phyloP scores from a whole-genome alignment of 2,329 filamentous ascomycete genomes.

The Nigrospora oryzae region DNA sequence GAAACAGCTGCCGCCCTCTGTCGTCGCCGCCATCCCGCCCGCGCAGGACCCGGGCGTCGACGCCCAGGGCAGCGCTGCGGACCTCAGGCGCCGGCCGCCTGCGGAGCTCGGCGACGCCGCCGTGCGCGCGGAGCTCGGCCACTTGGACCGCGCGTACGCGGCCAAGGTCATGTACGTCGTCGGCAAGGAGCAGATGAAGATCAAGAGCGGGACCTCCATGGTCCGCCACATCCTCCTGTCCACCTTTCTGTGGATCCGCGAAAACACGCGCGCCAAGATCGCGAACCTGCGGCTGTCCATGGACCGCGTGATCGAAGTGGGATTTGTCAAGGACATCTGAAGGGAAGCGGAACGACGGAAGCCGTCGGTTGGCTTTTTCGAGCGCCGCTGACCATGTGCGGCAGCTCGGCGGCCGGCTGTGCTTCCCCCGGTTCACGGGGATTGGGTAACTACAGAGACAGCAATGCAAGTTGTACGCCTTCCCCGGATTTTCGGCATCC shows the following conservation, averaged over 20 bases:
- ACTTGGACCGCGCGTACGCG: slow-evolving; percentile 32
- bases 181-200: slow-evolving; percentile 54
- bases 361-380: too few relatives aligned
- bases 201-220: slow-evolving; percentile 30
- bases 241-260: slow-evolving; percentile 55
- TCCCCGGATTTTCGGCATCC: too few relatives aligned
- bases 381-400: too few relatives aligned
- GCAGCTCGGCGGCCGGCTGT: too few relatives aligned
- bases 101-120: slow-evolving; percentile 17
- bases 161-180: slow-evolving; percentile 46
- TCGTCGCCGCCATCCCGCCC: too few relatives aligned
- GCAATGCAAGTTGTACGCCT: too few relatives aligned
- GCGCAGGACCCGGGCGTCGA: too few relatives aligned
- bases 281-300: slow-evolving; percentile 50
- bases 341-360: too few relatives aligned
- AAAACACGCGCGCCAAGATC: slow-evolving; percentile 59
- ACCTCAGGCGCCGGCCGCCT: neutral
- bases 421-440: too few relatives aligned
- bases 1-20: neutral
- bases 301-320: slow-evolving; percentile 58
- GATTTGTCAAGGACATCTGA: slow-evolving; percentile 53
- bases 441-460: too few relatives aligned
- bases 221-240: slow-evolving; percentile 37
- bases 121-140: slow-evolving; percentile 29
- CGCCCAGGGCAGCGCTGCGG: too few relatives aligned